Evolutionary conservation across 768 basidiomycete genomes (phyloP), one percentile per base, ranked within the genome.

Genomic region (Dioszegia crocea): DNA sequence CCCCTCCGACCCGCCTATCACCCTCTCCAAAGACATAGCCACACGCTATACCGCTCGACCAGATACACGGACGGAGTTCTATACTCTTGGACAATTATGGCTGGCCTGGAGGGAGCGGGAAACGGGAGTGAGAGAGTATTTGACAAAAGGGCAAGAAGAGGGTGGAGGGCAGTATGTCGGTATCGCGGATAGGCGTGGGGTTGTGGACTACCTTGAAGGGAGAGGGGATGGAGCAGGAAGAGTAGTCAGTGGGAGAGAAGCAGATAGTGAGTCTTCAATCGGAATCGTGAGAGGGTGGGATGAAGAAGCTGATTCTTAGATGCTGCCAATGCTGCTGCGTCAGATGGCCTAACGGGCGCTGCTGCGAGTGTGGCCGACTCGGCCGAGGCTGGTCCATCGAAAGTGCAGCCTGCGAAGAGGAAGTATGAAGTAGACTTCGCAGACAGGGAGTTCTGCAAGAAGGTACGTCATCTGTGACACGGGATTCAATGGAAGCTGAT

Each of bases 361-460:
- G 30, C 50, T 41, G 31, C 56, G 16, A 56, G 40, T 17, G 26
- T 57, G 17, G 65, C 52, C 19, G 61, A 61, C 9, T 63, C 64
- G 16, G 63, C 56, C 11, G 71, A 67, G 56, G 70, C 71, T 26
- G 73, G 68, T n/a, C 62, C 66, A 9, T 72, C 71, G 3, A 79
- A 78, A 1, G 68, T 73, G 1, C 76, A 81, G 9, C 82, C 84
- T 9, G 65, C 81, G 19, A 94, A 93, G 77, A 81, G 88, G 53
- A 83, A 86, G 29, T 93, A 94, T 68, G 84, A 88, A 14, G 80
- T 88, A 0, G 88, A 97, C 75, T 65, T 81, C 0, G 83, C 83
- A 23, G 94, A 97, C 72, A 77, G 84, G 2, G 91, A 91, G 49
- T 82, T 86, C 21, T 92, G 94, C 58, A 96, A 93, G 79, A 86